Evolutionary conservation across 2,329 filamentous ascomycete genomes (phyloP).

Genomic region (Penicillium polonicum): DNA sequence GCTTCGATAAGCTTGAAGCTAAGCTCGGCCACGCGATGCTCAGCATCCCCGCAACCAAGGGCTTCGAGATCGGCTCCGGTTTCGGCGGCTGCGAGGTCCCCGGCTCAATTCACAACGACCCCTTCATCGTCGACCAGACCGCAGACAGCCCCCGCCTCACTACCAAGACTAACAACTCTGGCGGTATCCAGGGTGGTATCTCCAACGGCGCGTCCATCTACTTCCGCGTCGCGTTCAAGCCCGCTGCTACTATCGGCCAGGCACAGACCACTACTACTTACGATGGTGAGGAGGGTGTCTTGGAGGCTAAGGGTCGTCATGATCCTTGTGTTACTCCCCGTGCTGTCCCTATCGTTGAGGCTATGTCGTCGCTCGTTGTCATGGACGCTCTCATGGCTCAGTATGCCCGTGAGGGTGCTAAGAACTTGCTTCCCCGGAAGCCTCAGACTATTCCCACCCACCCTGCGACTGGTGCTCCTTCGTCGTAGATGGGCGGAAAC

Average conservation of each 20-base stretch:
- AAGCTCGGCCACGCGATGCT: slow-evolving; percentile 91
- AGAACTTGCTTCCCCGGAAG: slow-evolving; percentile 47
- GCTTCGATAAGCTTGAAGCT: slow-evolving; percentile 94
- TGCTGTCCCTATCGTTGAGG: slow-evolving; percentile 71
- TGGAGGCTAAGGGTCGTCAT: slow-evolving; percentile 90
- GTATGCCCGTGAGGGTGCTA: slow-evolving; percentile 59
- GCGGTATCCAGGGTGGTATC: slow-evolving; percentile 93
- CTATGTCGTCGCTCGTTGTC: slow-evolving; percentile 83
- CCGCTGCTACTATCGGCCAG: slow-evolving; percentile 87
- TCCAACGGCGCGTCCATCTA: slow-evolving; percentile 91
- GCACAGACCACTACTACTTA: slow-evolving; percentile 82
- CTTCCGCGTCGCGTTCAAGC: slow-evolving; percentile 94
- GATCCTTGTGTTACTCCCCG: slow-evolving; percentile 90
- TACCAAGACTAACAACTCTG: slow-evolving; percentile 92
- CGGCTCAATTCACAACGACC: slow-evolving; percentile 89
- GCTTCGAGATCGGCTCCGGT: slow-evolving; percentile 91
- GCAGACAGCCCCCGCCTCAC: slow-evolving; percentile 59
- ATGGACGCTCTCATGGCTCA: slow-evolving; percentile 87
- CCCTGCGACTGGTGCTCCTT: slow-evolving; percentile 25
- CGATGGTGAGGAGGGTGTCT: slow-evolving; percentile 69
- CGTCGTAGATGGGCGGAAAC: background rate
- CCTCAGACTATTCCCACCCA: slow-evolving; percentile 38
- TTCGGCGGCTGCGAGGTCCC: slow-evolving; percentile 84
- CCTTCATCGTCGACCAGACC: slow-evolving; percentile 63
- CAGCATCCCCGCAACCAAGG: slow-evolving; percentile 90